A percentile compares a stretch with the other conserved stretches of the same genome.
Conservation (phyloP, 1,139 yeast genomes). For the Kurtzmaniella quercitrusa region DNA sequence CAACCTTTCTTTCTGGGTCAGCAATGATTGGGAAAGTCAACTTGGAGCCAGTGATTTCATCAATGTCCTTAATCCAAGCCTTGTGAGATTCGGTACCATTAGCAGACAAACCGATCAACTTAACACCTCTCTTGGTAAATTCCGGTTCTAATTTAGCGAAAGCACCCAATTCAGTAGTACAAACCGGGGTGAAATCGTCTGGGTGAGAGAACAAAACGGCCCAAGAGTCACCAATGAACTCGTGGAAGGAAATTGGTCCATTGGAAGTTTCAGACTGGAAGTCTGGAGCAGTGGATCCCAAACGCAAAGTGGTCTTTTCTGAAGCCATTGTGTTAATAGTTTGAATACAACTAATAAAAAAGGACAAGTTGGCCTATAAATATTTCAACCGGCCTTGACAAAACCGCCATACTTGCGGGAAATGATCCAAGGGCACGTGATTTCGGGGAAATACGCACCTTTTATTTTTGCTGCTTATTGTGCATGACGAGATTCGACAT, state of each 20-base stretch:
- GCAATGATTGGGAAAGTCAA: constrained; percentile 86
- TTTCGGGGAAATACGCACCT: constrained; percentile 2
- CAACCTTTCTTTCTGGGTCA: constrained; percentile 74
- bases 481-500: background rate
- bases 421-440: constrained; percentile 10
- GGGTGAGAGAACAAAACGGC: constrained; percentile 86
- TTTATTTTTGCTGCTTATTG: background rate
- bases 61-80: constrained; percentile 84
- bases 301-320: constrained; percentile 21
- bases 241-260: constrained; percentile 78
- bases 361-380: background rate
- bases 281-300: constrained; percentile 81
- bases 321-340: constrained; percentile 1
- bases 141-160: constrained; percentile 82
- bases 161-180: constrained; percentile 93
- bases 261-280: constrained; percentile 69
- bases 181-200: constrained; percentile 91
- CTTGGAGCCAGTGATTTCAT: constrained; percentile 68
- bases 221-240: constrained; percentile 80
- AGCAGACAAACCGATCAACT: constrained; percentile 82
- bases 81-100: constrained; percentile 74
- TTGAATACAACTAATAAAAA: background rate
- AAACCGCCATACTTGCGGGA: constrained; percentile 5
- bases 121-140: constrained; percentile 73
- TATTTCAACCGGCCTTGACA: background rate